These are phyloP conservation scores for Hypsizygus marmoreus DNA, from an alignment of 768 basidiomycete species.

Conservation along the genomic window DNA sequence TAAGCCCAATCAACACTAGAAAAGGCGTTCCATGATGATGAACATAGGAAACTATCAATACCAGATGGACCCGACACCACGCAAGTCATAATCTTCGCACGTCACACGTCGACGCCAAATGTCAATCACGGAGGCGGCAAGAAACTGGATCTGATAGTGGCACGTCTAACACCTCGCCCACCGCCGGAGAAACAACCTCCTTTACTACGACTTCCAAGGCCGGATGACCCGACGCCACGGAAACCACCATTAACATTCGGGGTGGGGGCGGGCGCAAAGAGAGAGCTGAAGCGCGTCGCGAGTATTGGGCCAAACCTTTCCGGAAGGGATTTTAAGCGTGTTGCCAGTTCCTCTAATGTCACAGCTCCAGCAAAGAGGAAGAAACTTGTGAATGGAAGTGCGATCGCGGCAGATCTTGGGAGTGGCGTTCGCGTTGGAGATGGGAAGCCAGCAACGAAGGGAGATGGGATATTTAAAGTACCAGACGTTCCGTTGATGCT, in stretches of 20 bases:
- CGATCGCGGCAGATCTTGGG: slow-evolving; percentile 35
- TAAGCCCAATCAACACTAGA: slow-evolving; percentile 32
- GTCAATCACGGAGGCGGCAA: slow-evolving; percentile 18
- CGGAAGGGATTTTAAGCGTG: slow-evolving; percentile 17
- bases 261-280: slow-evolving; percentile 10
- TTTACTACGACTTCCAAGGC: slow-evolving; percentile 50
- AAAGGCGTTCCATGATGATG: neutral
- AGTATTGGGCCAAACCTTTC: slow-evolving; percentile 21
- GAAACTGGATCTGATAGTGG: slow-evolving; percentile 52
- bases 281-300: slow-evolving; percentile 32
- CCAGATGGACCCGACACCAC: slow-evolving; percentile 72
- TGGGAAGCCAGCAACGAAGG: slow-evolving; percentile 14
- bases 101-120: slow-evolving; percentile 16
- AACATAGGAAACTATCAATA: neutral
- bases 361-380: slow-evolving; percentile 32
- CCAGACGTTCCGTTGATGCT: slow-evolving; percentile 43
- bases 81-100: slow-evolving; percentile 58
- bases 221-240: slow-evolving; percentile 81
- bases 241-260: slow-evolving; percentile 52
- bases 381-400: slow-evolving; percentile 28
- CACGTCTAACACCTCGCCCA: slow-evolving; percentile 49
- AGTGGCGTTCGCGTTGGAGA: slow-evolving; percentile 37
- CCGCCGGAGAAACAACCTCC: slow-evolving; percentile 30
- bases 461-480: slow-evolving; percentile 48
- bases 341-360: slow-evolving; percentile 6